These are phyloP conservation scores for Rheum nobile DNA, from an alignment of 148 eudicot genomes.

Conservation along the genomic window DNA sequence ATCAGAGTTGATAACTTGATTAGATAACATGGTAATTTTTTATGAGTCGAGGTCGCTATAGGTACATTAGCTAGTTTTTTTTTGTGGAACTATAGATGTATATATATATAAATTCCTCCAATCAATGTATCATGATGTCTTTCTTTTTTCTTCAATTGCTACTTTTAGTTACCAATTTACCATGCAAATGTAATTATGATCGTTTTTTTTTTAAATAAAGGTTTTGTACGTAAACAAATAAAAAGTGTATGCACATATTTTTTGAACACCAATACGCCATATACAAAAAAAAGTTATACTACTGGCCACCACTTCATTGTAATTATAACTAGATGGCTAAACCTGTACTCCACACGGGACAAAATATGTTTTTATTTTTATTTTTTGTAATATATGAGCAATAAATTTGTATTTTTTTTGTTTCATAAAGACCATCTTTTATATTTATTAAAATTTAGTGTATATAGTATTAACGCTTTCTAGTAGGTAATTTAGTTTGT, in stretches of 20 bases:
- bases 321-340: neutral
- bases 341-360: no score
- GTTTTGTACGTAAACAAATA: neutral
- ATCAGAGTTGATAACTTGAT: neutral
- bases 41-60: neutral
- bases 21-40: neutral
- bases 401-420: no score
- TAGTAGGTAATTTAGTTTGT: no score
- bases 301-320: conserved; percentile 1
- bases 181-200: neutral
- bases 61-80: neutral
- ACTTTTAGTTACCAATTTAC: neutral
- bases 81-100: no score
- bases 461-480: no score
- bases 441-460: no score
- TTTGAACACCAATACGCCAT: no score
- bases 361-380: no score
- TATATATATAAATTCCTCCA: neutral
- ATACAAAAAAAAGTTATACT: neutral
- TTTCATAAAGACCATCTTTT: no score
- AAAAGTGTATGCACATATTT: neutral
- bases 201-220: neutral
- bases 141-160: neutral
- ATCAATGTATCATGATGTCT: neutral
- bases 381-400: no score